Evolutionary conservation across 176 grass and related monocot species (phyloP).

Genomic region (Oryza australiensis): DNA sequence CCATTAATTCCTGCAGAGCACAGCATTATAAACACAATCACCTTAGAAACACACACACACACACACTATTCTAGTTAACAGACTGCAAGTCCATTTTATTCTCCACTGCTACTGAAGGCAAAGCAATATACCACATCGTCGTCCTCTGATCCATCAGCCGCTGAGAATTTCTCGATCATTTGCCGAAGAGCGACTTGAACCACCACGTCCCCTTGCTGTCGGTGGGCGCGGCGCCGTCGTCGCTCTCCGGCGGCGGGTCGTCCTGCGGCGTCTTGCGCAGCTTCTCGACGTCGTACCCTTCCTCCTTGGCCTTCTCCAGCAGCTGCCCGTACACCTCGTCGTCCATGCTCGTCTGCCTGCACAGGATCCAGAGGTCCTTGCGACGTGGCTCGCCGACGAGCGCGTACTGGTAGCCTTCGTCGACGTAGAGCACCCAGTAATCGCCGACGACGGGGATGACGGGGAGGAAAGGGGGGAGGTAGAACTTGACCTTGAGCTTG

Average conservation of each 20-base stretch:
- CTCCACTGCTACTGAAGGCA: neutral
- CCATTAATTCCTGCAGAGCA: neutral
- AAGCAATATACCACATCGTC: neutral
- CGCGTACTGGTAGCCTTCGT: slow-evolving; percentile 68
- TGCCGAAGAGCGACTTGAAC: slow-evolving; percentile 73
- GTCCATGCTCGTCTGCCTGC: slow-evolving; percentile 58
- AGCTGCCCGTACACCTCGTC: slow-evolving; percentile 73
- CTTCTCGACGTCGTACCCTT: slow-evolving; percentile 58
- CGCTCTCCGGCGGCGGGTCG: slow-evolving; percentile 56
- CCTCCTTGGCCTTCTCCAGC: slow-evolving; percentile 51
- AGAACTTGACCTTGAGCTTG: slow-evolving; percentile 99
- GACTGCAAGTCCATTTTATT: neutral
- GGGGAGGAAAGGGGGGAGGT: slow-evolving; percentile 85
- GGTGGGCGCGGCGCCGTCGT: slow-evolving; percentile 47
- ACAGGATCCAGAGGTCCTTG: slow-evolving; percentile 61
- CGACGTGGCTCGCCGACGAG: slow-evolving; percentile 73
- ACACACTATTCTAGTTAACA: too few relatives aligned
- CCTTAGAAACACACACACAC: neutral
- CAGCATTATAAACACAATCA: neutral
- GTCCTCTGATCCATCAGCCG: neutral
- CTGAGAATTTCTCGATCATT: slow-evolving; percentile 21
- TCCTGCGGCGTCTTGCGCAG: slow-evolving; percentile 60
- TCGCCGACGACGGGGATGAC: slow-evolving; percentile 83
- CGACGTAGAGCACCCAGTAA: slow-evolving; percentile 91
- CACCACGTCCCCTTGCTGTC: slow-evolving; percentile 63